A percentile compares a stretch with the other conserved stretches of the same genome.
phyloP scores from a whole-genome alignment of 2,329 filamentous ascomycete species.

The Trichoderma guizhouense region DNA sequence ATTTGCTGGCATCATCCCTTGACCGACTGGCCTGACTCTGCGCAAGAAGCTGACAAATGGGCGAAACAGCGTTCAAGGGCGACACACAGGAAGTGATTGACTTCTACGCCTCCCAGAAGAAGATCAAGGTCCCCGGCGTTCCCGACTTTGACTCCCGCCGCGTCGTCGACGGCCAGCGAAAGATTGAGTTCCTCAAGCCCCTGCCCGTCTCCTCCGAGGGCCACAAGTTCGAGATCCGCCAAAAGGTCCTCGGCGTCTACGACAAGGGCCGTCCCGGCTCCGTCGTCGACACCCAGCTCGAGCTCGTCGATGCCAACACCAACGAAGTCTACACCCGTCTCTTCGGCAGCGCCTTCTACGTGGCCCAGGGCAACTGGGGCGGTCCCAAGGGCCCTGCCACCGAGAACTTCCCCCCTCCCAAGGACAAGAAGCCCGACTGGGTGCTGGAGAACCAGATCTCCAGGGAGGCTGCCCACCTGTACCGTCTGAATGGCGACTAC shows the following conservation, averaged over 20 bases:
- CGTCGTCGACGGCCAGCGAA: constrained; percentile 80
- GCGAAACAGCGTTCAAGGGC: constrained; percentile 65
- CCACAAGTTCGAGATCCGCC: constrained; percentile 69
- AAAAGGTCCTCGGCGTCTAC: constrained; percentile 79
- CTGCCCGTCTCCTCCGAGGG: constrained; percentile 70
- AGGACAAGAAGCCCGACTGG: constrained; percentile 69
- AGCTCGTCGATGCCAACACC: constrained; percentile 66
- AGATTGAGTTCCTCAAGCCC: constrained; percentile 71
- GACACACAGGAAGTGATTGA: constrained; percentile 73
- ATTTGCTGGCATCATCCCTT: background rate
- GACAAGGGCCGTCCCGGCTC: constrained; percentile 84
- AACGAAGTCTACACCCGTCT: constrained; percentile 70
- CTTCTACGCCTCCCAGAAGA: constrained; percentile 71
- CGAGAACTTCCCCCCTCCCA: constrained; percentile 72
- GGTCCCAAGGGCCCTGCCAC: constrained; percentile 85
- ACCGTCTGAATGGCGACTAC: constrained; percentile 88
- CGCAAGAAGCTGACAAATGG: background rate
- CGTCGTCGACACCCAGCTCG: constrained; percentile 75
- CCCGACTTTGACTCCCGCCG: constrained; percentile 72
- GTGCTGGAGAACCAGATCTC: constrained; percentile 69
- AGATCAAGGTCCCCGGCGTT: constrained; percentile 67
- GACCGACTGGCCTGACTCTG: background rate
- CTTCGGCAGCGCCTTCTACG: constrained; percentile 71
- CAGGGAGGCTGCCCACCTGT: constrained; percentile 69
- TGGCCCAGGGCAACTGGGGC: constrained; percentile 78